Evolutionary conservation across 1,139 yeast species (phyloP).

Genomic region (Yamadazyma triangularis): DNA sequence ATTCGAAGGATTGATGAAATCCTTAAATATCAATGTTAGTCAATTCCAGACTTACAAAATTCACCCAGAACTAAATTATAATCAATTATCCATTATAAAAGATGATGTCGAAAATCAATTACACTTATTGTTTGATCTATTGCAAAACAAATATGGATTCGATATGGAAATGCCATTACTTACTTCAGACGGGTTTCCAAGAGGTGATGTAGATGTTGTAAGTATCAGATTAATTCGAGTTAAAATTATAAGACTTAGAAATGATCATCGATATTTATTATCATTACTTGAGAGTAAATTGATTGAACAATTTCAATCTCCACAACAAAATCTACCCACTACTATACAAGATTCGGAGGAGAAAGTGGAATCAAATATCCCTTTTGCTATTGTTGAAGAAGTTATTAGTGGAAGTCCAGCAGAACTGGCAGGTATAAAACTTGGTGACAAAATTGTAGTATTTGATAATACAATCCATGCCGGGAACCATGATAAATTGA

Average conservation of each 20-base stretch:
- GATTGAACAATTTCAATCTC: slow-evolving; percentile 33
- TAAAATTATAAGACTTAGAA: slow-evolving; percentile 60
- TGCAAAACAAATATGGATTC: slow-evolving; percentile 32
- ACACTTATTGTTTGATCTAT: slow-evolving; percentile 25
- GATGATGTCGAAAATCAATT: slow-evolving; percentile 30
- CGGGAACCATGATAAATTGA: slow-evolving; percentile 45
- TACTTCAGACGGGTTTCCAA: slow-evolving; percentile 77
- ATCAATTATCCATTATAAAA: slow-evolving; percentile 28
- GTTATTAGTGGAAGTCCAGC: slow-evolving; percentile 51
- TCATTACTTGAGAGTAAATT: slow-evolving; percentile 45
- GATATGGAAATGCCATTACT: slow-evolving; percentile 60
- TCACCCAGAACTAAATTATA: slow-evolving; percentile 16
- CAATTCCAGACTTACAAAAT: slow-evolving; percentile 8
- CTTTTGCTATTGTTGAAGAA: slow-evolving; percentile 56
- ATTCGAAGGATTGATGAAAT: slow-evolving; percentile 37
- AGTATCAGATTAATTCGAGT: slow-evolving; percentile 59
- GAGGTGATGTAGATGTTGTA: slow-evolving; percentile 78
- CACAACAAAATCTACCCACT: slow-evolving; percentile 2
- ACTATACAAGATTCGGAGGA: background rate
- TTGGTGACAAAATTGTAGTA: slow-evolving; percentile 46
- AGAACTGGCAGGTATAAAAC: slow-evolving; percentile 30
- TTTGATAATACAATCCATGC: slow-evolving; percentile 52
- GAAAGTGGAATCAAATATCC: slow-evolving; percentile 19
- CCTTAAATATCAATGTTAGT: slow-evolving; percentile 22
- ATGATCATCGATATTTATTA: slow-evolving; percentile 57